Evolutionary conservation across 768 basidiomycete genomes (phyloP).

Genomic region (Termitomyces sp.): DNA sequence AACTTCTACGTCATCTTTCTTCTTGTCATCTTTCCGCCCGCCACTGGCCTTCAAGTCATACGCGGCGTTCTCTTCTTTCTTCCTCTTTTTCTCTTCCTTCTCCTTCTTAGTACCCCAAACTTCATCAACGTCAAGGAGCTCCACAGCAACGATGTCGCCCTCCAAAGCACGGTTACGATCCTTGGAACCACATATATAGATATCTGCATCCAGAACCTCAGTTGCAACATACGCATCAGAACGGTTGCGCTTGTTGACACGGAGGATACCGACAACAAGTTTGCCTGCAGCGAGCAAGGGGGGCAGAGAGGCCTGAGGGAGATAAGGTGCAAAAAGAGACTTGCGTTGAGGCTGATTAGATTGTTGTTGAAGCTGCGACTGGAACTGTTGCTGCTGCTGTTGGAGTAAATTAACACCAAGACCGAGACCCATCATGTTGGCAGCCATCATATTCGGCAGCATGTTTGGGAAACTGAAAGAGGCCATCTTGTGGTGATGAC

Average conservation of each 20-base stretch:
- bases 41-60: slow-evolving; percentile 76
- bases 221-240: slow-evolving; percentile 99
- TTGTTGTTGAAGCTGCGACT: slow-evolving; percentile 92
- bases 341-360: slow-evolving; percentile 92
- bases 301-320: slow-evolving; percentile 95
- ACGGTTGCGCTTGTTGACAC: slow-evolving; percentile 97
- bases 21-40: slow-evolving; percentile 95
- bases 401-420: slow-evolving; percentile 83
- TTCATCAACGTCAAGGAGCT: slow-evolving; percentile 95
- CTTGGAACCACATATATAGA: slow-evolving; percentile 98
- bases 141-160: slow-evolving; percentile 97
- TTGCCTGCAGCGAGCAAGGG: slow-evolving; percentile 96
- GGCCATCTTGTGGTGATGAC: slow-evolving; percentile 94
- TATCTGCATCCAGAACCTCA: slow-evolving; percentile 96
- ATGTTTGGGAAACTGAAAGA: slow-evolving; percentile 98
- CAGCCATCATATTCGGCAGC: slow-evolving; percentile 96
- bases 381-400: slow-evolving; percentile 93
- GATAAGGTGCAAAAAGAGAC: slow-evolving; percentile 96
- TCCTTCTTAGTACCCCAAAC: slow-evolving; percentile 99
- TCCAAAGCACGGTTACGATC: slow-evolving; percentile 98
- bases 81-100: slow-evolving; percentile 99
- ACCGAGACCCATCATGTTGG: slow-evolving; percentile 90
- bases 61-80: slow-evolving; percentile 98
- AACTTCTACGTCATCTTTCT: slow-evolving; percentile 99
- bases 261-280: slow-evolving; percentile 92